Conservation (phyloP, 306 rosid species). For the Purshia tridentata region DNA sequence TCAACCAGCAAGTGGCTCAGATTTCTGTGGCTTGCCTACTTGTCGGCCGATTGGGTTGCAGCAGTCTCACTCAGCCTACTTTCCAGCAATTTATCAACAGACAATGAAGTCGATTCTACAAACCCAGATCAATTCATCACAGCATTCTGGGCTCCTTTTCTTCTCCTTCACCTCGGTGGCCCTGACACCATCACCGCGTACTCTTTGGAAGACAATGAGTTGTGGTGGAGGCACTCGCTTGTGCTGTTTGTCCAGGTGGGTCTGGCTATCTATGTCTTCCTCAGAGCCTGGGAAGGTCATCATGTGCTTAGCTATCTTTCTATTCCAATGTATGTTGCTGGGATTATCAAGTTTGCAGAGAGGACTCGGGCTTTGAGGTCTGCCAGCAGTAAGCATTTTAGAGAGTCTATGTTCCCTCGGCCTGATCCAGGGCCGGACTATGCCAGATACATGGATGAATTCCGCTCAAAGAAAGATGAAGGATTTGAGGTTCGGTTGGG, state of each 20-base stretch:
- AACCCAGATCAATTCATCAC: constrained; percentile 1
- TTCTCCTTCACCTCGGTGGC: constrained; percentile 46
- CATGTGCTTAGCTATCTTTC: constrained; percentile 3
- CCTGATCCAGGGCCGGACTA: constrained; percentile 43
- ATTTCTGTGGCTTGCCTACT: constrained; percentile 27
- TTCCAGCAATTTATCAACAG: neutral
- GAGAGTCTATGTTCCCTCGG: constrained; percentile 30
- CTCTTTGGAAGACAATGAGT: constrained; percentile 40
- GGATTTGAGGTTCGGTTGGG: constrained; percentile 17
- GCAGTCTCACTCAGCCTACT: constrained; percentile 23
- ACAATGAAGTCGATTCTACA: neutral
- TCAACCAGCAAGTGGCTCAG: neutral
- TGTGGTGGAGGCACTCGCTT: constrained; percentile 32
- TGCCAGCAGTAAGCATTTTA: constrained; percentile 32
- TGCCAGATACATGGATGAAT: constrained; percentile 28
- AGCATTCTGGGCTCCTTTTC: constrained; percentile 46
- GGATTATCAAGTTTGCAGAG: constrained; percentile 38
- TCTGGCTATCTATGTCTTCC: constrained; percentile 12
- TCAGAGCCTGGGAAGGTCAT: constrained; percentile 12
- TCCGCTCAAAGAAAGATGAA: constrained; percentile 14
- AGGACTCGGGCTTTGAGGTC: constrained; percentile 33
- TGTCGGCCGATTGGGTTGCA: constrained; percentile 40
- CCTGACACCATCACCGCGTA: constrained; percentile 44
- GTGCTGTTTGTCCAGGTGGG: constrained; percentile 18
- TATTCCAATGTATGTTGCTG: constrained; percentile 26